phyloP scores from a whole-genome alignment of 139 green algal genomes.

The Deuterostichococcus epilithicus region DNA sequence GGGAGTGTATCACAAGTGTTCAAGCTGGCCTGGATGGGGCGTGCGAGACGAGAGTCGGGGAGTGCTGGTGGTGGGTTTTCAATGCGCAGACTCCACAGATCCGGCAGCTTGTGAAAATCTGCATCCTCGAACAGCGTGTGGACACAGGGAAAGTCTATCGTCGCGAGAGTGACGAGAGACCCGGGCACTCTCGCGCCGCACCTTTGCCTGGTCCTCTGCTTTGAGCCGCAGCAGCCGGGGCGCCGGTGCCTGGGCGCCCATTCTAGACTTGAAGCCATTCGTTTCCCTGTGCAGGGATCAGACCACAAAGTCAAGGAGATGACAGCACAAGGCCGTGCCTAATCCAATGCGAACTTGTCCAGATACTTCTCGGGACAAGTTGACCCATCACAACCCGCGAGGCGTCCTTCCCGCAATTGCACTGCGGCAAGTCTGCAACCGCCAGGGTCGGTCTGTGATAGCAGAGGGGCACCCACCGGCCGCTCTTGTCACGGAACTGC shows the following conservation, averaged over 20 bases:
- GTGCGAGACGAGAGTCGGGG: too few species aligned
- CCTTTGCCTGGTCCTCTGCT: slow-evolving; percentile 56
- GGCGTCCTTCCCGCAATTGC: too few species aligned
- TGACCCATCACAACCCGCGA: too few species aligned
- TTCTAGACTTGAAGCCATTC: slow-evolving; percentile 71
- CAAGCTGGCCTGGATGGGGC: too few species aligned
- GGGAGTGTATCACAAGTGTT: too few species aligned
- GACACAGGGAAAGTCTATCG: background rate
- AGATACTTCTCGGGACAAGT: too few species aligned
- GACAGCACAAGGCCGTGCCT: too few species aligned
- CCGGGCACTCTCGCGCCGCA: background rate
- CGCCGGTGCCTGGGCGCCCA: slow-evolving; percentile 55
- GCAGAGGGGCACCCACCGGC: background rate
- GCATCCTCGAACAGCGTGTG: background rate
- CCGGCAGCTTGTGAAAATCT: background rate
- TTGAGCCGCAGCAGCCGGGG: slow-evolving; percentile 87
- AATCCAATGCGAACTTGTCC: too few species aligned
- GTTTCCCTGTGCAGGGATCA: slow-evolving; percentile 32
- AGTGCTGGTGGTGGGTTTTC: background rate
- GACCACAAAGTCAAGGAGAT: background rate
- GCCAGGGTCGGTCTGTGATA: background rate
- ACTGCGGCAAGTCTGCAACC: background rate
- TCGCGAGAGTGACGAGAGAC: background rate
- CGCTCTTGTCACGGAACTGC: slow-evolving; percentile 30
- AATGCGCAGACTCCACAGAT: background rate